These are phyloP conservation scores for Phytophthora lateralis DNA, from an alignment of 352 stramenopile genomes.

Conservation along the genomic window DNA sequence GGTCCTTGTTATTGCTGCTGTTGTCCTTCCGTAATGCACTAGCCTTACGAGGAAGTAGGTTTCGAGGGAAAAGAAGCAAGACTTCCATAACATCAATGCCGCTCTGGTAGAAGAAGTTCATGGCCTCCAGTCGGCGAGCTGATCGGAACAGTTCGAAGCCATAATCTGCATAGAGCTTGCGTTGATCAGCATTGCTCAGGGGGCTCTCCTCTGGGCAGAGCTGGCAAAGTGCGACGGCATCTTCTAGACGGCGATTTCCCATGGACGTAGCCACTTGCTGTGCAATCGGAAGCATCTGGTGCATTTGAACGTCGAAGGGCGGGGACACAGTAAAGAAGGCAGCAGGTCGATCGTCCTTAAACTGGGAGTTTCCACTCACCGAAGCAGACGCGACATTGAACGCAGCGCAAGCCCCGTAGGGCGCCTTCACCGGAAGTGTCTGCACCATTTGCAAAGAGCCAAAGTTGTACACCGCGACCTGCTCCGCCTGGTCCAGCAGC, in stretches of 20 bases:
- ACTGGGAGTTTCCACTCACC: neutral
- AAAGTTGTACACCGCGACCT: conserved; percentile 68
- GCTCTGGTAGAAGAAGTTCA: conserved; percentile 66
- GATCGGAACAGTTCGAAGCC: conserved; percentile 60
- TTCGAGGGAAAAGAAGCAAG: conserved; percentile 66
- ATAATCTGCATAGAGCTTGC: conserved; percentile 61
- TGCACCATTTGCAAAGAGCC: conserved; percentile 61
- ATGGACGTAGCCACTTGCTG: conserved; percentile 57
- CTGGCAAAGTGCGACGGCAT: conserved; percentile 70
- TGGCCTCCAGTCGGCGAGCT: conserved; percentile 39
- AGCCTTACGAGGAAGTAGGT: conserved; percentile 66
- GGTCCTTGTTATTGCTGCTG: conserved; percentile 27
- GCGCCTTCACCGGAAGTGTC: conserved; percentile 56
- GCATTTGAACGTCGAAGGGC: conserved; percentile 52
- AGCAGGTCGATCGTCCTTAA: conserved; percentile 31
- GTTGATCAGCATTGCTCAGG: conserved; percentile 58
- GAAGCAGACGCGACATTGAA: conserved; percentile 29
- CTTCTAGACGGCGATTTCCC: conserved; percentile 40
- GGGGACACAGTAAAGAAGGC: conserved; percentile 49
- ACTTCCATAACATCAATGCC: conserved; percentile 63
- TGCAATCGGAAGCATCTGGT: conserved; percentile 60
- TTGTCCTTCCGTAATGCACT: conserved; percentile 37
- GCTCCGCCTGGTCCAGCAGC: conserved; percentile 62
- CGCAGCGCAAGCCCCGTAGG: conserved; percentile 44
- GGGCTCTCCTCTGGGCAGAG: conserved; percentile 71